Base-by-base conservation (phyloP, 371 early-diverging fungal genomes). In the Lichtheimia ornata region DNA sequence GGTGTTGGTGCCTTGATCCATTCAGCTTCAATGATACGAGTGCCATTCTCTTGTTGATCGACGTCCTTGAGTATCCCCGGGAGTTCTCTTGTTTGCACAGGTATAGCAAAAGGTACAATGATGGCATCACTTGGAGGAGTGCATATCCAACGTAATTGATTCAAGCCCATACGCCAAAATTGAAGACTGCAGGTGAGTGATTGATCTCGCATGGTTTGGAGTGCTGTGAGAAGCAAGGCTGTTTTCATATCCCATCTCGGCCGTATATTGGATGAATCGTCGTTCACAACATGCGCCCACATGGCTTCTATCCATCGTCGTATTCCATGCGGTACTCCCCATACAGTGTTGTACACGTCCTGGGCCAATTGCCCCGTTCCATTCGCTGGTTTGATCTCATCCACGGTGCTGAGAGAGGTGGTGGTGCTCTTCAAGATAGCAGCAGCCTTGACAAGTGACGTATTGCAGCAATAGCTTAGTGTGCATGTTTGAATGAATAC, bases 171-270 rank as follows among this genome's bases (percentile, higher is more conserved):
- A 20, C 47, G 47, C 47, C 47, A 47, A 20, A 14, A 24, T 17
- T 14, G 22, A 13, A 51, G 18, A 24, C 51, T 51, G 5, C 17
- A 51, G 5, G 51, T 22, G 17, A 22, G 14, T 17, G 51, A 51
- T 24, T 51, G 51, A 51, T 51, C 51, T 13, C 51, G 51, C 51
- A 51, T 51, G 13, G 51, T 24, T 24, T 51, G 17, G 5, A 51
- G 2, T 47, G 47, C n/a, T 47, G 47, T 20, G 20, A 47, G 1
- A 47, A 47, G 11, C n/a, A 47, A 18, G 5, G 47, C 47, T 47
- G 47, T 47, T 47, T 47, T 47, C 20, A 47, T n/a, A 11, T 47
- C 47, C 47, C 47, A 47, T n/a, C 47, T 47, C 0, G 47, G 47
- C 9, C 47, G 47, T 47, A 18, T 47, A n/a, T 35, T 35, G 35